Evolutionary conservation across 306 rosid genomes (phyloP).

Genomic region (Sesbania bispinosa): DNA sequence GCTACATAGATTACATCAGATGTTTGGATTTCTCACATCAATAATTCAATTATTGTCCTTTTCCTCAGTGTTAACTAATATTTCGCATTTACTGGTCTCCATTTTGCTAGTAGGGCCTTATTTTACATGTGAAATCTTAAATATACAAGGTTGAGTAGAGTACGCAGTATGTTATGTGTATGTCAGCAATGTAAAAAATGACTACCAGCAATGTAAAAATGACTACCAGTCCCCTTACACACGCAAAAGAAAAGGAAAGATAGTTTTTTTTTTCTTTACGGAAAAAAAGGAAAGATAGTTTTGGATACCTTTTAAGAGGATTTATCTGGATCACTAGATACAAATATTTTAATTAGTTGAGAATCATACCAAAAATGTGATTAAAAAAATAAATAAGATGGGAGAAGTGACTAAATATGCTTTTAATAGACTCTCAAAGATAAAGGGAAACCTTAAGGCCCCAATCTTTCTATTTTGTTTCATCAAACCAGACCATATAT

Average conservation of each 20-base stretch:
- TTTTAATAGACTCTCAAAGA: constrained; percentile 6
- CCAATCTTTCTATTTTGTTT: constrained; percentile 7
- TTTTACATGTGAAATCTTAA: background rate
- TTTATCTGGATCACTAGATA: constrained; percentile 1
- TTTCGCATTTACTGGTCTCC: background rate
- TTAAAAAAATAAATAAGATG: background rate
- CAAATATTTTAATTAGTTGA: background rate
- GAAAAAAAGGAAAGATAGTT: too few relatives aligned
- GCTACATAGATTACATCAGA: too few relatives aligned
- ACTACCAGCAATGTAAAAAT: too few relatives aligned
- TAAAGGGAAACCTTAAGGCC: background rate
- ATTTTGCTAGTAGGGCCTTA: background rate
- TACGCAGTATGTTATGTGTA: background rate
- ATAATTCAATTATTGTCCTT: background rate
- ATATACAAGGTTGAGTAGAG: background rate
- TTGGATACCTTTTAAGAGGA: background rate
- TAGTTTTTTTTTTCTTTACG: too few relatives aligned
- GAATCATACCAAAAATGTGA: background rate
- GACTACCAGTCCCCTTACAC: too few relatives aligned
- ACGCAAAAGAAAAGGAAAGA: background rate
- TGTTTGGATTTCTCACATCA: too few relatives aligned
- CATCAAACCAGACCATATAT: background rate
- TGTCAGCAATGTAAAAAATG: background rate
- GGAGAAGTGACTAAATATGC: background rate
- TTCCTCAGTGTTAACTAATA: background rate